These are phyloP conservation scores for Erigeron canadensis DNA, from an alignment of 129 eudicot species.

Conservation along the genomic window DNA sequence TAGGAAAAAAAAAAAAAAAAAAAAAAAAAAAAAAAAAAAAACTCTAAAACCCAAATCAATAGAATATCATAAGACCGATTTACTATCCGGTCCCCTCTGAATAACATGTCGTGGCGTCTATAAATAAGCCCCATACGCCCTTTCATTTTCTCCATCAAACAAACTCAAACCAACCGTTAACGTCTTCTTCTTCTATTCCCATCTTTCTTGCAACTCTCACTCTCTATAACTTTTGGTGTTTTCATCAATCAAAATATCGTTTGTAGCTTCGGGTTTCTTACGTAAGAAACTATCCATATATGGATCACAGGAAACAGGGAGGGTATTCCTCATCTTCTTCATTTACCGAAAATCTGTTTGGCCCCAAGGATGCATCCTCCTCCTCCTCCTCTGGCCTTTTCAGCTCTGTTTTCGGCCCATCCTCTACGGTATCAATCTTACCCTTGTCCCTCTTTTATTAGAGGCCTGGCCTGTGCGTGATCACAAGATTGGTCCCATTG, in stretches of 20 bases:
- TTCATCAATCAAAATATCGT: constrained; percentile 6
- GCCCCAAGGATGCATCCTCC: constrained; percentile 62
- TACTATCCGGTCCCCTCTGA: no score
- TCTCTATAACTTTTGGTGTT: background rate
- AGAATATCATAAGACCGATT: no score
- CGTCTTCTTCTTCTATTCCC: constrained; percentile 23
- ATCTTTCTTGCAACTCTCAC: constrained; percentile 9
- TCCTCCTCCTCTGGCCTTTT: constrained; percentile 53
- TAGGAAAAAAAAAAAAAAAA: no score
- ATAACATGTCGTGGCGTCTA: constrained; percentile 33
- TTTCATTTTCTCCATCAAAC: constrained; percentile 37
- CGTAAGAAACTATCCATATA: constrained; percentile 13
- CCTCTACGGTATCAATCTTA: constrained; percentile 56
- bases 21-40: no score
- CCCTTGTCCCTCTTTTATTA: background rate
- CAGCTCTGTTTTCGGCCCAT: constrained; percentile 73
- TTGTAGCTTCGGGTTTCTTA: background rate
- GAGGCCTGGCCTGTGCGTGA: no score
- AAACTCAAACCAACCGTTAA: constrained; percentile 3
- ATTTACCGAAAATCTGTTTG: constrained; percentile 68
- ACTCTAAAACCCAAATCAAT: no score
- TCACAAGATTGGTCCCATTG: no score
- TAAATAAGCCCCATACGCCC: constrained; percentile 29
- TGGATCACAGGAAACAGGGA: constrained; percentile 61
- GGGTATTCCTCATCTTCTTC: constrained; percentile 48